Conservation (phyloP, 73 alveolate genomes). For the Paramecium pentaurelia region DNA sequence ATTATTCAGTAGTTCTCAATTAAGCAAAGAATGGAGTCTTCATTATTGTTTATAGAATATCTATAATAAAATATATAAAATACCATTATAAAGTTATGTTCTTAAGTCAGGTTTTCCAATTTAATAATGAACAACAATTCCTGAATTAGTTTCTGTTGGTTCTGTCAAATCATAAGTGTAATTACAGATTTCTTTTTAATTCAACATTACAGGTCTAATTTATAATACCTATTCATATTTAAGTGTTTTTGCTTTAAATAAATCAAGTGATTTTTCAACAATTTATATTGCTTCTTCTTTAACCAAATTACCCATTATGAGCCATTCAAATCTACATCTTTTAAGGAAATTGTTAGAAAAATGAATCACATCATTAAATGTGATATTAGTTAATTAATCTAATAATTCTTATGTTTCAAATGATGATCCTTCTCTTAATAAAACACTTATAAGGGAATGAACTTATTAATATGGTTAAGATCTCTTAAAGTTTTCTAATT, state of each 20-base stretch:
- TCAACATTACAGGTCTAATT: background rate
- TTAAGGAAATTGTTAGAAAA: background rate
- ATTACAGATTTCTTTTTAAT: background rate
- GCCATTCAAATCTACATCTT: slow-evolving; percentile 40
- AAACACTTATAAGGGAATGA: background rate
- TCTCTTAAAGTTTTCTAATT: slow-evolving; percentile 27
- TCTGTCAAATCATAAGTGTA: slow-evolving; percentile 22
- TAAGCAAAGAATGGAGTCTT: slow-evolving; percentile 55
- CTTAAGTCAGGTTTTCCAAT: background rate
- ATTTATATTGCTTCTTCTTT: background rate
- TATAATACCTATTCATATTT: background rate
- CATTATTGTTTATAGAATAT: slow-evolving; percentile 26
- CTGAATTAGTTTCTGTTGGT: slow-evolving; percentile 44
- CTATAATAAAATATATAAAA: background rate
- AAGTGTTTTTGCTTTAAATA: background rate
- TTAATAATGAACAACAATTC: slow-evolving; percentile 20
- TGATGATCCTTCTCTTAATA: background rate
- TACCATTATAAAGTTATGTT: background rate
- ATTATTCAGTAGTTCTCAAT: slow-evolving; percentile 54
- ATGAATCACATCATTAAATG: background rate
- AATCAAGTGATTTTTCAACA: background rate
- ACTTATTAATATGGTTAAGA: slow-evolving; percentile 28
- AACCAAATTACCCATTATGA: slow-evolving; percentile 28
- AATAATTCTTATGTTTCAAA: background rate
- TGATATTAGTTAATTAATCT: background rate